Evolutionary conservation across 1,284 basidiomycete species (phyloP).

Genomic region (Veloporphyrellus conicus): DNA sequence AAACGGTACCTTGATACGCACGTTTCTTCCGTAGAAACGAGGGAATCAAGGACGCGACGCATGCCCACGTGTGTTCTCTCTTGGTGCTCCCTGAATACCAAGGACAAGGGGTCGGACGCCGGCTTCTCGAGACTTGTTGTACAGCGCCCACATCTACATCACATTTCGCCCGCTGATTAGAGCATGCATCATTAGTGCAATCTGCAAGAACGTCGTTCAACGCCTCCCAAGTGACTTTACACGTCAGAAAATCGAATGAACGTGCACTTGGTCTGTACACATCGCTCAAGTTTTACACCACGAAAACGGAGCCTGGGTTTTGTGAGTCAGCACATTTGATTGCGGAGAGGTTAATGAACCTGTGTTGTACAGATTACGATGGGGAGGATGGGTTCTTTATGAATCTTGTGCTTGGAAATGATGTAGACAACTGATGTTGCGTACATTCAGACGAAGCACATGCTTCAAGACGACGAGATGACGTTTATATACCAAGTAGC

Average conservation of each 20-base stretch:
- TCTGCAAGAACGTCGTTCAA: slow-evolving; percentile 1
- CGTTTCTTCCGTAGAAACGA: slow-evolving; percentile 5
- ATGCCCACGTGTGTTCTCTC: slow-evolving; percentile 6
- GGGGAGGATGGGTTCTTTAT: slow-evolving; percentile 5
- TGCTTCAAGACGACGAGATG: neutral
- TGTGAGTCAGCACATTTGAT: neutral
- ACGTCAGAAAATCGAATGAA: slow-evolving; percentile 9
- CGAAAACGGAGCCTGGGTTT: neutral
- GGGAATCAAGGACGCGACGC: neutral
- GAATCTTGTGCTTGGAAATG: slow-evolving; percentile 2
- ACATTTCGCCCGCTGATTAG: neutral
- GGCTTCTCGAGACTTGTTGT: slow-evolving; percentile 5
- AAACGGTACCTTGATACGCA: neutral
- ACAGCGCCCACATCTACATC: neutral
- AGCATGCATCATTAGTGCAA: neutral
- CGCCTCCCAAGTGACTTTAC: slow-evolving; percentile 3
- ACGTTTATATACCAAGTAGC: neutral
- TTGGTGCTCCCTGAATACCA: slow-evolving; percentile 8
- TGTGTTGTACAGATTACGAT: slow-evolving; percentile 1
- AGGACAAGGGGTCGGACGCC: slow-evolving; percentile 6
- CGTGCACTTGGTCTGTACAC: slow-evolving; percentile 9
- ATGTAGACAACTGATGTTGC: neutral
- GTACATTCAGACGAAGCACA: neutral
- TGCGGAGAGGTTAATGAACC: neutral
- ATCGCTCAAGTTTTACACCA: slow-evolving; percentile 4